Base-by-base conservation (phyloP, 225 moss, liverwort and hornwort genomes). In the Pseudisothecium myosuroides region DNA sequence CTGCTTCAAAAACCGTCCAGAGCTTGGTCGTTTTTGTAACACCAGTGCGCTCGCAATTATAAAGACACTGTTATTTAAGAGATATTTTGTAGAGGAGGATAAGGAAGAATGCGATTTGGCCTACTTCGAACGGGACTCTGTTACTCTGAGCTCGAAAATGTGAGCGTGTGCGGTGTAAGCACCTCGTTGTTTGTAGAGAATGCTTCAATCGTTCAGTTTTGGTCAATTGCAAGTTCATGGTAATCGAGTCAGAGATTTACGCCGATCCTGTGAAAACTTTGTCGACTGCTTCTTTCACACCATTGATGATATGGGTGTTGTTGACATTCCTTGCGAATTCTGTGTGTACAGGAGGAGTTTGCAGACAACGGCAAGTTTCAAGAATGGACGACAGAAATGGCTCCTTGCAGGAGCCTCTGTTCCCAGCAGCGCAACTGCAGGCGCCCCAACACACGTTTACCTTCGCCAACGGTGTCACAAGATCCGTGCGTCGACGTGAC, bases 401-500 rank as follows among this genome's bases (percentile, higher is more conserved):
- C 49, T 56, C 45, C 31, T 87, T 74, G 84, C 83, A 84, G 86
- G 73, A 89, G 37, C 73, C 87, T 26, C 65, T 87, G 62, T 7
- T 91, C 60, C 89, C 72, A 56, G 32, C 56, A 29, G 73, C 28
- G 45, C 73, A 73, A 45, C 45, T 28, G 45, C 45, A 73, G 73
- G 20, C 19, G 37, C 54, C 81, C n/a, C 23, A 43, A 22, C 61
- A 88, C 58, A 76, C 50, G 14, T 88, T 91, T 61, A 90, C 91
- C 15, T 90, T 91, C 34, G n/a, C 81, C 19, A 91, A 81, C 63
- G 88, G 93, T 32, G 34, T 90, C 73, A 90, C 72, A 72, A 45
- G 72, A 28, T 27, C 43, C 72, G 28, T 43, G 72, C 17, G 16
- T 43, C 43, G 72, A 72, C 27, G 43, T 43, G 72, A 43, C 26